Base-by-base conservation (phyloP, 2,329 filamentous ascomycete species). In the Colletotrichum musicola region DNA sequence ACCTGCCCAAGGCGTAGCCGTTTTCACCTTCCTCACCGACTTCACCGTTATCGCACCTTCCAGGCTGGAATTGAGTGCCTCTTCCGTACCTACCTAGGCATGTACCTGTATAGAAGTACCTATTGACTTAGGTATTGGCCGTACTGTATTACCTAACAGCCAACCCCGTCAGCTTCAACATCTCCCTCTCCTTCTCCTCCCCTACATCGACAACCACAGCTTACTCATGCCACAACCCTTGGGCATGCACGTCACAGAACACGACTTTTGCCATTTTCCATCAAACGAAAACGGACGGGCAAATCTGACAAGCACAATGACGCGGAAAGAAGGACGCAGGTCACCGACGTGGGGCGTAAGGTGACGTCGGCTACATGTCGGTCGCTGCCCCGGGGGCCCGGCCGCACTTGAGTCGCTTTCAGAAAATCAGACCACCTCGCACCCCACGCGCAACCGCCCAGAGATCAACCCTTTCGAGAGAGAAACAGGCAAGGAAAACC, bases 381-480 rank as follows among this genome's bases (percentile, higher is more conserved):
- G 53, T 38, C 46, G 53, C 38, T 27, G 47, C 51, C 60, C 40
- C 42, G 53, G 27, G 20, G 47, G 44, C 60, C 40, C 42, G 53
- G 27, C 64, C 53, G 27, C 60, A 64, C 44, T 54, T 25, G 27
- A 68, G 46, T 51, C 54, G 60, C 65, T 38, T 53, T 60, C 62
- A 54, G 35, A 65, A 68, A 56, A 64, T 68, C 65, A 68, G 65
- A 68, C 65, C 65, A 68, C 65, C 55, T 68, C 42, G 42, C 61
- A 54, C 49, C 55, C 35, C 55, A 60, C 49, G 62, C 62, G 55
- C 30, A 64, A 55, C 47, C 56, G 57, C 63, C 18, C 18, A 65
- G 40, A 56, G 20, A 64, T 59, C 47, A 64, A 42, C 61, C 20
- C 54, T 44, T 40, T 20, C 12, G 27, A 6, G 40, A 40, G 38